Evolutionary conservation across 2,329 filamentous ascomycete species (phyloP).

Genomic region (Phyllosticta paracitricarpa): DNA sequence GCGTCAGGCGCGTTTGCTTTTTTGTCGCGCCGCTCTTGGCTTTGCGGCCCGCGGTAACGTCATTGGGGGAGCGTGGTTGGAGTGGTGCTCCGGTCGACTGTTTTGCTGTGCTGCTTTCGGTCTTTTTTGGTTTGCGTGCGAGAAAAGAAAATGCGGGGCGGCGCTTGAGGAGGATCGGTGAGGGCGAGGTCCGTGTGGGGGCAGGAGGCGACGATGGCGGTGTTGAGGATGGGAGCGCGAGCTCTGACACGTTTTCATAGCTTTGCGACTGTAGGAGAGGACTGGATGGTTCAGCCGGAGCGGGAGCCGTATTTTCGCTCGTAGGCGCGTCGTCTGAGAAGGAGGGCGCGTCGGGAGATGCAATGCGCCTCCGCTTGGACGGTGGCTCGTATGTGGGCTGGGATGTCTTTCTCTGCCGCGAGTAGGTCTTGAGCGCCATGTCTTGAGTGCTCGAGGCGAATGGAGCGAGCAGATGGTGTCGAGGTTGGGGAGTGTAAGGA

Average conservation of each 20-base stretch:
- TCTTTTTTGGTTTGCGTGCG: conserved; percentile 30
- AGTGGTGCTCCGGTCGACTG: background rate
- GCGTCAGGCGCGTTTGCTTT: conserved; percentile 34
- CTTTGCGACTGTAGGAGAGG: conserved; percentile 12
- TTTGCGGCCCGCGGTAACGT: background rate
- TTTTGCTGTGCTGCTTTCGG: conserved; percentile 13
- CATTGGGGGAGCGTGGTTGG: background rate
- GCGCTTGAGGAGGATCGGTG: conserved; percentile 31
- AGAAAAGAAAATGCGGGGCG: conserved; percentile 39
- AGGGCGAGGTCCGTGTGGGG: conserved; percentile 36
- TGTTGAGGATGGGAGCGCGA: background rate
- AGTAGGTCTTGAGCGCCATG: conserved; percentile 23
- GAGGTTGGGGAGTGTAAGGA: conserved; percentile 3
- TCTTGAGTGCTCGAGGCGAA: background rate
- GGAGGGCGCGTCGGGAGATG: background rate
- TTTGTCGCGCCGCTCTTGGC: conserved; percentile 13
- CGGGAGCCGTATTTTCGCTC: background rate
- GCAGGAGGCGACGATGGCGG: conserved; percentile 35
- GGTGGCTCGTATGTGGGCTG: conserved; percentile 23
- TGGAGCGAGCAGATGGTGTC: background rate
- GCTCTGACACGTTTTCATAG: background rate
- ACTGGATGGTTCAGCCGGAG: background rate
- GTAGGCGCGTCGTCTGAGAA: background rate
- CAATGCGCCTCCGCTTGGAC: conserved; percentile 27
- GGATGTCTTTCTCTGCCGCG: conserved; percentile 23